A percentile compares a stretch with the other conserved stretches of the same genome.
These are phyloP conservation scores for Saccharomyces hybrid DNA, from an alignment of 1,139 yeast species.

Conservation along the genomic window DNA sequence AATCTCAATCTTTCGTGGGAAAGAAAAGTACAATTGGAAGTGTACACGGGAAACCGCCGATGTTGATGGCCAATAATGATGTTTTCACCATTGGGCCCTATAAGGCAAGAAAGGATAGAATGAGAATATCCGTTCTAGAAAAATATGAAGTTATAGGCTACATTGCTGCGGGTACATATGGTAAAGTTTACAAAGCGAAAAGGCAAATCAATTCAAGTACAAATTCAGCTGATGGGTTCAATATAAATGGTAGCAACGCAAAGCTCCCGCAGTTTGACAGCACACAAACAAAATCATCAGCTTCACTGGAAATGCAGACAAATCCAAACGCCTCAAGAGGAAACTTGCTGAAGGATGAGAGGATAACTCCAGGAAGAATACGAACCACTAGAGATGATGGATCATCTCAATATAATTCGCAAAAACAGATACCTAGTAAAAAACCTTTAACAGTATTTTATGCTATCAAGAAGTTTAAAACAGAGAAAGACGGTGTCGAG, in stretches of 20 bases:
- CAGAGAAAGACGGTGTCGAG: constrained; percentile 85
- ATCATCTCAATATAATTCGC: constrained; percentile 3
- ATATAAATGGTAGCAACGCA: not conserved
- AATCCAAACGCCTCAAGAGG: not conserved
- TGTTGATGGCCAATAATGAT: constrained; percentile 58
- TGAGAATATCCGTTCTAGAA: constrained; percentile 64
- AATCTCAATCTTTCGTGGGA: constrained; percentile 5
- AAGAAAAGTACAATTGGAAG: constrained; percentile 10
- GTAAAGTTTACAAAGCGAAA: constrained; percentile 88
- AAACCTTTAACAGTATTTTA: constrained; percentile 30
- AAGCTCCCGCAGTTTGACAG: not conserved
- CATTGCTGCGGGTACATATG: constrained; percentile 98
- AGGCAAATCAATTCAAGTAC: constrained; percentile 17
- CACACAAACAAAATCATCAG: not conserved
- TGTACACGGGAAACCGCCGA: constrained; percentile 32
- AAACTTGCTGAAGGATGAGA: not conserved
- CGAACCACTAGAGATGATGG: constrained; percentile 3
- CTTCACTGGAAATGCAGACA: not conserved
- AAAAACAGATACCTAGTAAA: constrained; percentile 8
- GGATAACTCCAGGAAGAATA: constrained; percentile 1
- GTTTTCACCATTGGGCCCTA: constrained; percentile 69
- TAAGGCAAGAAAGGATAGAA: constrained; percentile 60
- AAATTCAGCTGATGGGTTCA: not conserved
- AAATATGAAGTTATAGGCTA: constrained; percentile 86
- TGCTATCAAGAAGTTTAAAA: constrained; percentile 95